A percentile compares a stretch with the other conserved stretches of the same genome.
Evolutionary conservation across 495 filamentous ascomycete species (phyloP).

Genomic region (Lasiosphaeriaceae sp.): DNA sequence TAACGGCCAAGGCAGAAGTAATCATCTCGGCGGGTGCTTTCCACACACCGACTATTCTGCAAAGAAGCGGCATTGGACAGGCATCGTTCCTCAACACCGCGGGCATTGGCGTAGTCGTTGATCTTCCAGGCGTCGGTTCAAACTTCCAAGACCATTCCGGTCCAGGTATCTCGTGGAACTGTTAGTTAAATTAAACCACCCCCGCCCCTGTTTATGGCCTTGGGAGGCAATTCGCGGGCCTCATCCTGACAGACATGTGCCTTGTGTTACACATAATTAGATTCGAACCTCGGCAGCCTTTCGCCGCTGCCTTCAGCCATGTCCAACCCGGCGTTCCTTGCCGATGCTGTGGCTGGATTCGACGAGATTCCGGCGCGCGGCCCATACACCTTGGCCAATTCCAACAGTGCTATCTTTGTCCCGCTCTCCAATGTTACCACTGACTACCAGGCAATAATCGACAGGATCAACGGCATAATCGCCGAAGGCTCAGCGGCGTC

Average conservation of each 20-base stretch:
- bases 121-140: conserved; percentile 14
- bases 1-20: conserved; percentile 16
- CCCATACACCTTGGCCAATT: conserved; percentile 18
- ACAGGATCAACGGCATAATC: not conserved
- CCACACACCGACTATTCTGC: conserved; percentile 11
- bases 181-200: not conserved
- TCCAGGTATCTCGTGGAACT: not conserved
- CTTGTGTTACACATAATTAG: not conserved
- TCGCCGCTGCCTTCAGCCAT: conserved; percentile 1
- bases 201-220: too few species aligned
- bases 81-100: not conserved
- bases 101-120: conserved; percentile 2
- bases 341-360: conserved; percentile 8
- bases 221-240: too few species aligned
- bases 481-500: not conserved
- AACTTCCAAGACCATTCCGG: conserved; percentile 13
- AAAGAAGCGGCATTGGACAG: conserved; percentile 11
- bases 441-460: not conserved
- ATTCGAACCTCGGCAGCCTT: not conserved
- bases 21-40: conserved; percentile 14
- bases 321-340: conserved; percentile 1
- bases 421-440: conserved; percentile 10
- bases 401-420: conserved; percentile 9
- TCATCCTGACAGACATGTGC: too few species aligned
- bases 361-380: conserved; percentile 13